A percentile compares a stretch with the other conserved stretches of the same genome.
Evolutionary conservation across 768 basidiomycete genomes (phyloP).

Genomic region (Boletus pseudopeckii): DNA sequence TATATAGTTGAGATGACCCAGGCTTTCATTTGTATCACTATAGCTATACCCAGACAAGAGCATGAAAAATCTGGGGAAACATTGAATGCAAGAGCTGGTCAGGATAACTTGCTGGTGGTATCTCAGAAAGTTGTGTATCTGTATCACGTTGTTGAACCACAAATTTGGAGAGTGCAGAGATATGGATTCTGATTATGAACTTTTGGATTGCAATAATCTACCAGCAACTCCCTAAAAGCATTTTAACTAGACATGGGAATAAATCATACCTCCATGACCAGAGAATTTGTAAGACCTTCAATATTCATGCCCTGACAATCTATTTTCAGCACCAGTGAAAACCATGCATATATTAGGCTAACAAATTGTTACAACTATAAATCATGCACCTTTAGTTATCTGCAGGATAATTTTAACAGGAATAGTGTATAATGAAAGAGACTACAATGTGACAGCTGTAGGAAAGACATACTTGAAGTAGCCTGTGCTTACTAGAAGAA

Average conservation of each 20-base stretch:
- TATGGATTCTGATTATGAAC: neutral
- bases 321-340: too few species aligned
- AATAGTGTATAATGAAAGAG: neutral
- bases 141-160: too few species aligned
- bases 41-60: slow-evolving; percentile 26
- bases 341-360: neutral
- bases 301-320: neutral
- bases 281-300: neutral
- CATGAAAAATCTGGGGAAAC: slow-evolving; percentile 12
- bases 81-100: neutral
- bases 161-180: neutral
- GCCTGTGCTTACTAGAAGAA: neutral
- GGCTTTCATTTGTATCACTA: neutral
- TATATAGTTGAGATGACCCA: neutral
- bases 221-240: too few species aligned
- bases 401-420: too few species aligned
- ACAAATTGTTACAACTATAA: neutral
- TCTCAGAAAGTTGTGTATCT: neutral
- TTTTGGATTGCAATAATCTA: neutral
- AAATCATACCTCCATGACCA: too few species aligned
- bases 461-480: neutral
- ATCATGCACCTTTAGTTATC: neutral
- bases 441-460: neutral
- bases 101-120: neutral
- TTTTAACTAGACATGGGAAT: too few species aligned